Evolutionary conservation across 139 green algal genomes (phyloP).

Genomic region (Closterium sp.): DNA sequence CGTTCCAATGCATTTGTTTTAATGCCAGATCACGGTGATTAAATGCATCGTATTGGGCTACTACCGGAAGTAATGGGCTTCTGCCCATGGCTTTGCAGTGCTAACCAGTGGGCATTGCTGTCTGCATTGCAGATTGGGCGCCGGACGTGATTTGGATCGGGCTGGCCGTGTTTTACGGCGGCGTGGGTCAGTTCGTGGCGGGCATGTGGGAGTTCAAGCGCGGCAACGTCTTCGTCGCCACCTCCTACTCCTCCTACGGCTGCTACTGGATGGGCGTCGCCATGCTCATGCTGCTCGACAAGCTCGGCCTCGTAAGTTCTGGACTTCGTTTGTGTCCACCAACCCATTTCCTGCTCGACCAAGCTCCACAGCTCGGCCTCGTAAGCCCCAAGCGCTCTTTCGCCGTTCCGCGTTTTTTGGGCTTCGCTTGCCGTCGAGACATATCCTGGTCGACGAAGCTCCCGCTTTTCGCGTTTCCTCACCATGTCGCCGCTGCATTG

Average conservation of each 20-base stretch:
- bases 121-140: slow-evolving; percentile 26
- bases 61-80: not conserved
- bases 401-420: no score
- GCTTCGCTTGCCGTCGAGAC: not conserved
- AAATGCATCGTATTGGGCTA: not conserved
- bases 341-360: no score
- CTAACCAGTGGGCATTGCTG: not conserved
- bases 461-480: not conserved
- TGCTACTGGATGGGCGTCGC: slow-evolving; percentile 38
- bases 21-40: no score
- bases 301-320: slow-evolving; percentile 7
- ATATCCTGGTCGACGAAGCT: not conserved
- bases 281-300: slow-evolving; percentile 4
- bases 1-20: not conserved
- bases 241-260: slow-evolving; percentile 42
- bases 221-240: slow-evolving; percentile 42
- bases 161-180: slow-evolving; percentile 42
- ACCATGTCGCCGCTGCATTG: not conserved
- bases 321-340: no score
- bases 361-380: not conserved
- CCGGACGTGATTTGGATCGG: slow-evolving; percentile 24
- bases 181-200: slow-evolving; percentile 32
- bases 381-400: no score
- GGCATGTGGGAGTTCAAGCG: slow-evolving; percentile 41
- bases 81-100: not conserved